Conservation (phyloP, 1,284 basidiomycete species). For the Volvariella surrecta region DNA sequence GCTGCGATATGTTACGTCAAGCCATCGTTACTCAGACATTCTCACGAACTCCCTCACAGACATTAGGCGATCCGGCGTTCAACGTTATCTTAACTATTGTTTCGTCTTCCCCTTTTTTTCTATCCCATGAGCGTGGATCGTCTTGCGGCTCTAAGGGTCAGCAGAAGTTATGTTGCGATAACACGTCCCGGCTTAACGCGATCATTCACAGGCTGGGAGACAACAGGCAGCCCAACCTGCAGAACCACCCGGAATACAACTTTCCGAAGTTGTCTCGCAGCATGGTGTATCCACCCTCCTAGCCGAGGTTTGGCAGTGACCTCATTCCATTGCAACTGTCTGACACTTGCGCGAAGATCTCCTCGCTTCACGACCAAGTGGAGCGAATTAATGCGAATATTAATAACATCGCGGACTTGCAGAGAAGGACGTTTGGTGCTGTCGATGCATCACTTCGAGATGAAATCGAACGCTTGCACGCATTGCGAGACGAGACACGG, state of each 20-base stretch:
- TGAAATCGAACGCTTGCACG: constrained; percentile 41
- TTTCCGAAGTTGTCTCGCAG: no score
- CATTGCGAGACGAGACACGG: constrained; percentile 55
- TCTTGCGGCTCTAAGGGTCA: constrained; percentile 25
- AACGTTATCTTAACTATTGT: neutral
- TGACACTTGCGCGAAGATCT: constrained; percentile 26
- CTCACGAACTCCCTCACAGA: constrained; percentile 5
- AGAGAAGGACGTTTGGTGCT: constrained; percentile 48
- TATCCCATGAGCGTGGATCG: constrained; percentile 19
- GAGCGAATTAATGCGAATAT: constrained; percentile 48
- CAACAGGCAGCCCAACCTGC: no score
- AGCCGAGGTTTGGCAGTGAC: constrained; percentile 18
- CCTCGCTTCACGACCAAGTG: constrained; percentile 53
- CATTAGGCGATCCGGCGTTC: neutral
- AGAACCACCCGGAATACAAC: no score
- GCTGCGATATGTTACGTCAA: no score
- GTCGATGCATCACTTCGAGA: constrained; percentile 43
- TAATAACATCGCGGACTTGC: constrained; percentile 46
- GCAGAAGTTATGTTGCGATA: neutral
- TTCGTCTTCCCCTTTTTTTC: no score
- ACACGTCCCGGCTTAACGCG: no score
- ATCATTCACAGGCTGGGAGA: no score
- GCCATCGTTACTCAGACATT: neutral
- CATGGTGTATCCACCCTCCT: constrained; percentile 16
- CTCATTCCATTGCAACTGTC: neutral